phyloP scores from a whole-genome alignment of 2,329 filamentous ascomycete species.

The Colletotrichum sp. region DNA sequence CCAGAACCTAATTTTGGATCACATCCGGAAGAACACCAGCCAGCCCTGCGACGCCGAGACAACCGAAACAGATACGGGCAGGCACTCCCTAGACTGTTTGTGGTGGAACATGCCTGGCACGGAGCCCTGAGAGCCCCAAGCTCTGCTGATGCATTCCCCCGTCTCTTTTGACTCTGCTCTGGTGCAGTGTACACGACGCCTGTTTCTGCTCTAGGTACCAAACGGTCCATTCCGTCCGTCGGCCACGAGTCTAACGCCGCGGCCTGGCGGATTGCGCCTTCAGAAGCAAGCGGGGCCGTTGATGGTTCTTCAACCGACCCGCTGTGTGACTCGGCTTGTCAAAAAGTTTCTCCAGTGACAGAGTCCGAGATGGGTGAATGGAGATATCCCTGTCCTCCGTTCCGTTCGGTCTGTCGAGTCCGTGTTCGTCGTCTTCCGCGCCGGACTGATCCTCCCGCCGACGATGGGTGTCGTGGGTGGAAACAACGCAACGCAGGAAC shows the following conservation, averaged over 20 bases:
- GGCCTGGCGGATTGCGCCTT: background rate
- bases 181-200: background rate
- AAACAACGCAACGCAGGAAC: background rate
- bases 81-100: background rate
- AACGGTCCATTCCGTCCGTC: background rate
- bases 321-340: background rate
- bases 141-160: background rate
- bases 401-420: background rate
- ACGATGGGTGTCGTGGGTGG: background rate
- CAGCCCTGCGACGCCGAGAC: conserved; percentile 7
- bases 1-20: conserved; percentile 4
- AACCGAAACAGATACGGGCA: conserved; percentile 9
- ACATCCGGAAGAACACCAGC: background rate
- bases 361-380: background rate
- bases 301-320: background rate
- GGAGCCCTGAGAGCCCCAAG: background rate
- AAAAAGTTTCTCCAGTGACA: background rate
- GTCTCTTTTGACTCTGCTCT: background rate
- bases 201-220: background rate
- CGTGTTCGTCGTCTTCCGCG: background rate
- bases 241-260: background rate
- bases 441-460: background rate
- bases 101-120: background rate
- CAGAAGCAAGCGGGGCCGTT: background rate
- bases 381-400: background rate